Percentiles rank a stretch among this genome's conserved stretches.
These are phyloP conservation scores for Symbiodinium natans DNA, from an alignment of 73 alveolate species.

Conservation along the genomic window DNA sequence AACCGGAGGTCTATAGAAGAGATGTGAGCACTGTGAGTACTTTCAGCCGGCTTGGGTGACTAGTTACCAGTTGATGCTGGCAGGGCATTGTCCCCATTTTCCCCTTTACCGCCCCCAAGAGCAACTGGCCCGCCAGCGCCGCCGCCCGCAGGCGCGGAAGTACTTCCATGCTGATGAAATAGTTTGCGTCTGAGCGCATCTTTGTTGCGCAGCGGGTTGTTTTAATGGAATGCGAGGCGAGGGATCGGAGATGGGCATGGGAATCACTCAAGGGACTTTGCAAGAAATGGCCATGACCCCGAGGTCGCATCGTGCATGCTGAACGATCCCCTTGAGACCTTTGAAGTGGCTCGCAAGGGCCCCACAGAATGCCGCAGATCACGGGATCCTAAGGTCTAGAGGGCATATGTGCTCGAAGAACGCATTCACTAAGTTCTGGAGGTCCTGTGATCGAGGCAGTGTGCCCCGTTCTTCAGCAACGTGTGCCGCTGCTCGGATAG, in stretches of 20 bases:
- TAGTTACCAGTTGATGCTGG: no score
- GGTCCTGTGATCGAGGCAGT: conserved; percentile 1
- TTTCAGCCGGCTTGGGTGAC: not conserved
- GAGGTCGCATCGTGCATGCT: not conserved
- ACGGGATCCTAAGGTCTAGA: no score
- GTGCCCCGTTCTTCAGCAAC: not conserved
- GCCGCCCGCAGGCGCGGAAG: not conserved
- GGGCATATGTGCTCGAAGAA: no score
- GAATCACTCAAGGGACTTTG: no score
- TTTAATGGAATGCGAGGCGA: no score
- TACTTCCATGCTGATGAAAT: not conserved
- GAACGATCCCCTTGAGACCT: not conserved
- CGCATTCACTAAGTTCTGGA: no score
- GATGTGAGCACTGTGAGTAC: not conserved
- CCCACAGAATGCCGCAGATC: no score
- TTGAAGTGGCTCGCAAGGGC: not conserved
- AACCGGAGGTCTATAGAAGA: no score
- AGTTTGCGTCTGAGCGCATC: not conserved
- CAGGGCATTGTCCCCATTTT: no score
- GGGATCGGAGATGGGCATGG: not conserved
- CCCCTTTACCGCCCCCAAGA: no score
- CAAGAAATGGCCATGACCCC: no score
- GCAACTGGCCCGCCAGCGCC: not conserved
- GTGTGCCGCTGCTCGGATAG: not conserved
- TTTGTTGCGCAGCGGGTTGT: no score